phyloP scores from a whole-genome alignment of 2,329 filamentous ascomycete genomes.

The Golovinomyces cichoracearum region DNA sequence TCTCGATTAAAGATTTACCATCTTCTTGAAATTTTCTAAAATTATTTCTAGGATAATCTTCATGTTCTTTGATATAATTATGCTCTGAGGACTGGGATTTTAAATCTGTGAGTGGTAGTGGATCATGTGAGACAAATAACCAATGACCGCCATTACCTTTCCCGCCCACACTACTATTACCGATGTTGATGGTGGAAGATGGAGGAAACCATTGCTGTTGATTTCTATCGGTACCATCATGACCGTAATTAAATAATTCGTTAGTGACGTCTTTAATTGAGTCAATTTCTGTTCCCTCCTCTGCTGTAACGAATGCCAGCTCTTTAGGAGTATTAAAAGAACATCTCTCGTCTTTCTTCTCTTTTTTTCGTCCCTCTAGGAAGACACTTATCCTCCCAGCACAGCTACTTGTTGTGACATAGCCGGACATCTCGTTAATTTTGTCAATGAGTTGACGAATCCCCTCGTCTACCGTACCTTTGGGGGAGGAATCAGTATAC shows the following conservation, averaged over 20 bases:
- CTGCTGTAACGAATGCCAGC: too few species aligned
- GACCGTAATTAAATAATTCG: too few species aligned
- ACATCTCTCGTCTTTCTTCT: not conserved
- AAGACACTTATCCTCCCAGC: conserved; percentile 72
- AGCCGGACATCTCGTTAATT: conserved; percentile 47
- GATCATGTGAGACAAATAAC: conserved; percentile 71
- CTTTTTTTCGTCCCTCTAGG: conserved; percentile 41
- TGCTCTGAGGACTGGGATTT: not conserved
- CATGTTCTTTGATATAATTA: not conserved
- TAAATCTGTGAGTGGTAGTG: conserved; percentile 19
- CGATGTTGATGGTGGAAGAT: not conserved
- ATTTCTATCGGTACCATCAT: not conserved
- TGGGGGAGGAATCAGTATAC: conserved; percentile 67
- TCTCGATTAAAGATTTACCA: conserved; percentile 8
- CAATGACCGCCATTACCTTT: conserved; percentile 67
- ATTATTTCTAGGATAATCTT: not conserved
- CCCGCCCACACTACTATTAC: conserved; percentile 39
- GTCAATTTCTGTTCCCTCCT: too few species aligned
- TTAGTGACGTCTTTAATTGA: too few species aligned
- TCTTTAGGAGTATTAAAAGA: too few species aligned
- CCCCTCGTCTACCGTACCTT: conserved; percentile 58
- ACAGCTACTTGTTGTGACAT: conserved; percentile 84
- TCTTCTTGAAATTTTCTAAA: conserved; percentile 5
- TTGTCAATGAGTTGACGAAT: conserved; percentile 53
- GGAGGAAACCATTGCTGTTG: not conserved